Evolutionary conservation across 2,329 filamentous ascomycete genomes (phyloP).

Genomic region (Fusarium odoratissimum): DNA sequence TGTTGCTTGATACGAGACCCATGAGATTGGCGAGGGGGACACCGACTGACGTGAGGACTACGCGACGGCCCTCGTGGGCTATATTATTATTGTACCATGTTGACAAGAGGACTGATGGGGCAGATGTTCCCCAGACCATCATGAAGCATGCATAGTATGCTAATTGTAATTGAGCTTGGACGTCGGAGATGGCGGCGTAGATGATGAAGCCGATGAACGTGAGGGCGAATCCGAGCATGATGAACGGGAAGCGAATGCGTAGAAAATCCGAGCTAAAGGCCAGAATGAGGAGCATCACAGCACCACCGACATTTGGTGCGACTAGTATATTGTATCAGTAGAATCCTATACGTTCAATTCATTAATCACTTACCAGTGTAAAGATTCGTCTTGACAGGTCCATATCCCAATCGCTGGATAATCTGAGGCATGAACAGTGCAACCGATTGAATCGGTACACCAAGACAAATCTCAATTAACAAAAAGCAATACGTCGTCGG

Average conservation of each 20-base stretch:
- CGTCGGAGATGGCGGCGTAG: slow-evolving; percentile 16
- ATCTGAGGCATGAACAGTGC: slow-evolving; percentile 22
- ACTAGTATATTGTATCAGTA: neutral
- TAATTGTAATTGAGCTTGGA: neutral
- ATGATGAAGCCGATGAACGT: slow-evolving; percentile 16
- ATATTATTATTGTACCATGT: neutral
- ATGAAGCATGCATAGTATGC: slow-evolving; percentile 20
- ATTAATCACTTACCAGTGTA: neutral
- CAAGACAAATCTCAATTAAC: slow-evolving; percentile 17
- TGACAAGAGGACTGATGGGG: slow-evolving; percentile 1
- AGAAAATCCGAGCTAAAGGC: slow-evolving; percentile 13
- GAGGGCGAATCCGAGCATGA: slow-evolving; percentile 12
- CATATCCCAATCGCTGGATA: slow-evolving; percentile 10
- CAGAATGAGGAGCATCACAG: slow-evolving; percentile 14
- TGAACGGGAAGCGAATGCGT: slow-evolving; percentile 5
- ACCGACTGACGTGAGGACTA: slow-evolving; percentile 11
- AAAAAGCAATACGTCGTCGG: slow-evolving; percentile 20
- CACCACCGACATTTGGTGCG: slow-evolving; percentile 6
- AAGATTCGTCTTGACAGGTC: slow-evolving; percentile 6
- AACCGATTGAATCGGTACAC: slow-evolving; percentile 13
- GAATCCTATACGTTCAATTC: accelerated
- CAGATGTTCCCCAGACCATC: slow-evolving; percentile 24
- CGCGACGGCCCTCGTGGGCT: accelerated
- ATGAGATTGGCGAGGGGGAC: slow-evolving; percentile 6
- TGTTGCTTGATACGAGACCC: slow-evolving; percentile 74